Evolutionary conservation across 75 land plant species (phyloP).

Genomic region (Chamaecyparis obtusa): DNA sequence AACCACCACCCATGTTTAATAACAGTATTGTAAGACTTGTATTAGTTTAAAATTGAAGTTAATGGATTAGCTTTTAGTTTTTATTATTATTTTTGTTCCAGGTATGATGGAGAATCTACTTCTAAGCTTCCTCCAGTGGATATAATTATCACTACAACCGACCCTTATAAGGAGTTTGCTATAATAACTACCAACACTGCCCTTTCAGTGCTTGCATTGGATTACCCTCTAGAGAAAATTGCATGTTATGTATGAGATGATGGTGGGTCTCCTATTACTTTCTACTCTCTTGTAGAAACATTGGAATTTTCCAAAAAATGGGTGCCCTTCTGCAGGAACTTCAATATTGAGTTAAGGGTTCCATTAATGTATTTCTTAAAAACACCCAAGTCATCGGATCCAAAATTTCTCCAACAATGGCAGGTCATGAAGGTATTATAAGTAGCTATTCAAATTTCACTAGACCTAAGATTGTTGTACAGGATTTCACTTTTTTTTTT

Average conservation of each 20-base stretch:
- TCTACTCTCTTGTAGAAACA: conserved; percentile 10
- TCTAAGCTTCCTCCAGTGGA: neutral
- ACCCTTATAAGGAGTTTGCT: conserved; percentile 5
- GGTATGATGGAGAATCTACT: conserved; percentile 5
- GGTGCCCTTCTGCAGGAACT: conserved; percentile 11
- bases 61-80: no score
- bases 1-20: no score
- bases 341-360: neutral
- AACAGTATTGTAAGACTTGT: no score
- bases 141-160: conserved; percentile 8
- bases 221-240: conserved; percentile 19
- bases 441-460: neutral
- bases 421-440: neutral
- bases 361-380: neutral
- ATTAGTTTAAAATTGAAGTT: no score
- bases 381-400: neutral
- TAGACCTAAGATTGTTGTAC: neutral
- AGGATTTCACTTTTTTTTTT: no score
- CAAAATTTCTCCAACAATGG: neutral
- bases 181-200: conserved; percentile 4
- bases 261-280: conserved; percentile 2
- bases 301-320: conserved; percentile 8
- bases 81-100: no score
- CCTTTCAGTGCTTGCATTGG: conserved; percentile 14
- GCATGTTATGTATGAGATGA: conserved; percentile 22